Percentiles rank a stretch among this genome's conserved stretches.
phyloP scores from a whole-genome alignment of 192 early-diverging fungal genomes.

The Neocallimastix lanati region DNA sequence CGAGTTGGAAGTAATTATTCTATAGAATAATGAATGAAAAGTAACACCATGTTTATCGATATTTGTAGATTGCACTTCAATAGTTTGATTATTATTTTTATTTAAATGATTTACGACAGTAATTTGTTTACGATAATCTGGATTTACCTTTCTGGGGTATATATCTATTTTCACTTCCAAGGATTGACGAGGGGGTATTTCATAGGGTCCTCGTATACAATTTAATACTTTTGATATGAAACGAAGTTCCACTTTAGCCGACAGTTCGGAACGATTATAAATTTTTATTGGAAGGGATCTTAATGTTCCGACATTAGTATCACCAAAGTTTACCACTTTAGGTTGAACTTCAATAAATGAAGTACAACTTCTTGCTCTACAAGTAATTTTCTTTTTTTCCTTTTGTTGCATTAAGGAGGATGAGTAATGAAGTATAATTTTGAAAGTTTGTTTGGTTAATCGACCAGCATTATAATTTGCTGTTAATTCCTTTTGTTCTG shows the following conservation, averaged over 20 bases:
- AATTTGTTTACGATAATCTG: conserved; percentile 90
- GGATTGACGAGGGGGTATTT: conserved; percentile 57
- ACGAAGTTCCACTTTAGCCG: conserved; percentile 61
- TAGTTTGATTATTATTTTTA: conserved; percentile 69
- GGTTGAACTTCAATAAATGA: conserved; percentile 79
- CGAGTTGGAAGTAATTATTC: conserved; percentile 64
- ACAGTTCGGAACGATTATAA: conserved; percentile 72
- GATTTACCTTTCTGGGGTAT: conserved; percentile 90
- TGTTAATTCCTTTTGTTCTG: conserved; percentile 38
- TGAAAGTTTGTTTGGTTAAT: conserved; percentile 44
- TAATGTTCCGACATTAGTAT: conserved; percentile 81
- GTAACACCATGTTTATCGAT: conserved; percentile 91
- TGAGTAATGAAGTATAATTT: conserved; percentile 45
- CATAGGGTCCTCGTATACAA: conserved; percentile 46
- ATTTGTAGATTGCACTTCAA: conserved; percentile 82
- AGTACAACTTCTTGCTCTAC: conserved; percentile 78
- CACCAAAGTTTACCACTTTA: conserved; percentile 76
- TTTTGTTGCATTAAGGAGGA: conserved; percentile 9
- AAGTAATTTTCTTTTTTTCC: conserved; percentile 67
- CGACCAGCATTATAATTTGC: conserved; percentile 53
- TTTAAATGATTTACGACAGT: conserved; percentile 85
- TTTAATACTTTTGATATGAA: conserved; percentile 88
- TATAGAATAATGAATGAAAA: conserved; percentile 90
- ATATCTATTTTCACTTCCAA: conserved; percentile 79
- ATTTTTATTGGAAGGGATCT: conserved; percentile 71